Base-by-base conservation (phyloP, 1,284 basidiomycete genomes). In the Trichosporon inkin region DNA sequence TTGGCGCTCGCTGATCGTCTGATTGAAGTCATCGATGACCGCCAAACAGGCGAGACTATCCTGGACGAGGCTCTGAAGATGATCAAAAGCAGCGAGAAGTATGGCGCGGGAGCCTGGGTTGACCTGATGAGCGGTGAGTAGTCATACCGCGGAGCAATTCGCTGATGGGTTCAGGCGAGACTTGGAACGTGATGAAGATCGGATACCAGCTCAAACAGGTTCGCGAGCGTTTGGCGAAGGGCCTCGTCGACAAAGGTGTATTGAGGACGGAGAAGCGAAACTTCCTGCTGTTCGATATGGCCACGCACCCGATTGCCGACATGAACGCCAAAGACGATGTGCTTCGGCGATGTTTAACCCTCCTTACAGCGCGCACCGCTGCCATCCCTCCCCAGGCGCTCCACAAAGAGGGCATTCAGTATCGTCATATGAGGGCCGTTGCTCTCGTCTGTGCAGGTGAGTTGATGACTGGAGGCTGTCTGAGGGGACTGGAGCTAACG, bases 111-210 rank as follows among this genome's bases (percentile, higher is more conserved):
- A 53, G 88, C 84, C 36, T 97, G 93, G 93, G 88, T 97, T 53
- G 93, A 97, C 75, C 81, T 97, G 35, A 82, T 97, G 74, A 90
- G 88, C 67, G 93, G 92, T 93, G 73, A 71, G 87, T 70, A 11
- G 10, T 24, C 37, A 24, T 34, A 32, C 28, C 35, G 53, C 11
- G n/a, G 13, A 24, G 10, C 20, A 14, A 16, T 41, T 7, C 41
- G 37, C 55, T 57, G 56, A 57, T 34, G 10, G 5, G 35, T 28
- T 28, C 72, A 95, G 92, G 92, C 64, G 93, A 97, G 81, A 97
- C 93, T 56, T 97, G 93, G 93, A 96, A 97, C 75, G 91, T 96
- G 6, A 92, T 96, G 87, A 96, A 96, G 80, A 96, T 96, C 60
- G 92, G 92, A 28, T 97, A 92, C 79, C 93, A 97, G 78, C 85